These are phyloP conservation scores for Phytophthora tubulina DNA, from an alignment of 352 stramenopile genomes.

Conservation along the genomic window DNA sequence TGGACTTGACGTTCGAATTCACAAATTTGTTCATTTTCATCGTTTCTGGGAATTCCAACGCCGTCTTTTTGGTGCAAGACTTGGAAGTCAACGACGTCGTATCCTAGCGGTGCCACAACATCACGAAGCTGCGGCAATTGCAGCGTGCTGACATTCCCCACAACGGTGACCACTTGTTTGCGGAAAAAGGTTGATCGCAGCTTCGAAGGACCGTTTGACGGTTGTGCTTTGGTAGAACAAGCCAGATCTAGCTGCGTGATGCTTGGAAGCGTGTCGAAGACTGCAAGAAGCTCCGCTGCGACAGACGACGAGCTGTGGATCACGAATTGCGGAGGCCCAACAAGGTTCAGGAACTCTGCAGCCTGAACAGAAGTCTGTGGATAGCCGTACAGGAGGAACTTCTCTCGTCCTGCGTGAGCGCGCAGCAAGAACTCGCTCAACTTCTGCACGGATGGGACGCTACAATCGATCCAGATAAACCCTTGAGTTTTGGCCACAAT, in stretches of 20 bases:
- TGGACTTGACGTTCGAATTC: constrained; percentile 37
- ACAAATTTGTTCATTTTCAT: neutral
- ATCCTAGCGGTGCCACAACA: constrained; percentile 29
- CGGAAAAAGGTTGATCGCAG: constrained; percentile 42
- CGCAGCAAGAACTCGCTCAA: constrained; percentile 39
- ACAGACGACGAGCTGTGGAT: constrained; percentile 26
- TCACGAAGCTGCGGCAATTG: constrained; percentile 29
- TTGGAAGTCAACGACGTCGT: constrained; percentile 38
- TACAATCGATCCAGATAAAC: constrained; percentile 45
- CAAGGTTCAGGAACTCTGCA: constrained; percentile 25
- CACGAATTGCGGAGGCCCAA: constrained; percentile 35
- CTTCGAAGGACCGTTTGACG: constrained; percentile 11
- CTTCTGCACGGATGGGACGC: constrained; percentile 7
- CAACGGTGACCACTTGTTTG: constrained; percentile 45
- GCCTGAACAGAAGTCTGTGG: constrained; percentile 30
- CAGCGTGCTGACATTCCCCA: constrained; percentile 37
- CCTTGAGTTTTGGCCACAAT: constrained; percentile 31
- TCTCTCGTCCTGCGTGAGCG: constrained; percentile 30
- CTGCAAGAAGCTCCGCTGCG: constrained; percentile 20
- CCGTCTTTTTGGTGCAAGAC: constrained; percentile 7
- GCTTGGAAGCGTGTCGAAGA: constrained; percentile 34
- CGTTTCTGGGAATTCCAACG: neutral
- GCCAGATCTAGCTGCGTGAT: constrained; percentile 48
- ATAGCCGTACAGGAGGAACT: constrained; percentile 49
- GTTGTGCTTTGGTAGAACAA: neutral